These are phyloP conservation scores for Physaria fendleri DNA, from an alignment of 345 rosid species.

Conservation along the genomic window DNA sequence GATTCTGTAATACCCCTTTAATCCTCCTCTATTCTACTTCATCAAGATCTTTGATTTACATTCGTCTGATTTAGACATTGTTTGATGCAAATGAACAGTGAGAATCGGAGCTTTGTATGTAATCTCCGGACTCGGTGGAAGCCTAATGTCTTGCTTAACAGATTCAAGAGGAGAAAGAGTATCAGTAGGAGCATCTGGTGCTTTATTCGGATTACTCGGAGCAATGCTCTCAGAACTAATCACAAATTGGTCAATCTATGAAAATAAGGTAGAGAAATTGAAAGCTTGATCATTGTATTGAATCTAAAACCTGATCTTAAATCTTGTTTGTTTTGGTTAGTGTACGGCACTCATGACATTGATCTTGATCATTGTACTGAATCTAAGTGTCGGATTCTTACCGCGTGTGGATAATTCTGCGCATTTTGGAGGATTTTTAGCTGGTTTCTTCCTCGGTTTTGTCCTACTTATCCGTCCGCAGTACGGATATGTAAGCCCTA, in stretches of 20 bases:
- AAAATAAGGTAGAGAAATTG: constrained; percentile 50
- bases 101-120: constrained; percentile 66
- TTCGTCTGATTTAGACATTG: neutral
- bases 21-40: neutral
- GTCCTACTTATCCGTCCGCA: constrained; percentile 83
- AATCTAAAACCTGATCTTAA: constrained; percentile 41
- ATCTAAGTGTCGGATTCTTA: constrained; percentile 67
- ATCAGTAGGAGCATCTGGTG: constrained; percentile 97
- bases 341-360: constrained; percentile 62
- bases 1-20: constrained; percentile 52
- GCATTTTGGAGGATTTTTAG: constrained; percentile 78
- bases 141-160: constrained; percentile 59
- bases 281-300: constrained; percentile 44
- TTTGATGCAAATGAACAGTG: constrained; percentile 42
- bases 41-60: no score
- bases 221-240: constrained; percentile 95
- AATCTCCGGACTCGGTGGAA: constrained; percentile 79
- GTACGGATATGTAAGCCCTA: constrained; percentile 62
- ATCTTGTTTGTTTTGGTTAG: constrained; percentile 38
- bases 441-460: constrained; percentile 81
- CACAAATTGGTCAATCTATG: constrained; percentile 85
- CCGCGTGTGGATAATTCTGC: constrained; percentile 90
- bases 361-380: constrained; percentile 52
- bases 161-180: constrained; percentile 20
- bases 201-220: constrained; percentile 91